Percentiles rank a stretch among this genome's conserved stretches.
phyloP scores from a whole-genome alignment of 306 rosid genomes.

The Crataegus laevigata region DNA sequence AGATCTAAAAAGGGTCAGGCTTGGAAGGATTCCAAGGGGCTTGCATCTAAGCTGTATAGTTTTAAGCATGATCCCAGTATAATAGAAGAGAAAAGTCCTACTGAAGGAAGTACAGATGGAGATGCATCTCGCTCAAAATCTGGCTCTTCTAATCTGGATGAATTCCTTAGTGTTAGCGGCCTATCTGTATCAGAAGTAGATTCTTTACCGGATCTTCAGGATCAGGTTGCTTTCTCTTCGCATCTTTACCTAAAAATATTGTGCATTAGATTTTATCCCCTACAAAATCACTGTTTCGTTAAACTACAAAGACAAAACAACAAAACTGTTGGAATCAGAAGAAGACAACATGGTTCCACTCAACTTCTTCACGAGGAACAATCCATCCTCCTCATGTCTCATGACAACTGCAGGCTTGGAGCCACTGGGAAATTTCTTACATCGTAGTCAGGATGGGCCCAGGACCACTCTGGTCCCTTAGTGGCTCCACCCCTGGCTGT shows the following conservation, averaged over 20 bases:
- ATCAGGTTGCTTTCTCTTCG: conserved; percentile 60
- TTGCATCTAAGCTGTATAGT: conserved; percentile 82
- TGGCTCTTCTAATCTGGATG: conserved; percentile 41
- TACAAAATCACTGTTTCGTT: no score
- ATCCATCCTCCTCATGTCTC: no score
- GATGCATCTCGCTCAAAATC: conserved; percentile 22
- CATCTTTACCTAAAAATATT: background rate
- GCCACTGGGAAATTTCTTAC: no score
- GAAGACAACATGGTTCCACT: no score
- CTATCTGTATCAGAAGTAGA: conserved; percentile 48
- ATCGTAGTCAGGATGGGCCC: no score
- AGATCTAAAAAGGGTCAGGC: conserved; percentile 53
- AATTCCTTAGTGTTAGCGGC: conserved; percentile 51
- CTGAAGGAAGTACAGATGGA: conserved; percentile 26
- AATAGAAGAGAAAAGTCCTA: conserved; percentile 36
- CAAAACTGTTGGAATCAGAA: no score
- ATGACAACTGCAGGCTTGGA: no score
- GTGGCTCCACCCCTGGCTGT: background rate
- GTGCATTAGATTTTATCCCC: background rate
- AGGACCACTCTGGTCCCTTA: no score
- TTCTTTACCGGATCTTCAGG: conserved; percentile 74
- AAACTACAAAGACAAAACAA: no score
- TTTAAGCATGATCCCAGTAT: conserved; percentile 63
- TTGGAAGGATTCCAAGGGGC: conserved; percentile 84
- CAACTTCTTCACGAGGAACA: no score